Conservation (phyloP, 1,284 basidiomycete genomes). For the Phellinidium pouzarii region DNA sequence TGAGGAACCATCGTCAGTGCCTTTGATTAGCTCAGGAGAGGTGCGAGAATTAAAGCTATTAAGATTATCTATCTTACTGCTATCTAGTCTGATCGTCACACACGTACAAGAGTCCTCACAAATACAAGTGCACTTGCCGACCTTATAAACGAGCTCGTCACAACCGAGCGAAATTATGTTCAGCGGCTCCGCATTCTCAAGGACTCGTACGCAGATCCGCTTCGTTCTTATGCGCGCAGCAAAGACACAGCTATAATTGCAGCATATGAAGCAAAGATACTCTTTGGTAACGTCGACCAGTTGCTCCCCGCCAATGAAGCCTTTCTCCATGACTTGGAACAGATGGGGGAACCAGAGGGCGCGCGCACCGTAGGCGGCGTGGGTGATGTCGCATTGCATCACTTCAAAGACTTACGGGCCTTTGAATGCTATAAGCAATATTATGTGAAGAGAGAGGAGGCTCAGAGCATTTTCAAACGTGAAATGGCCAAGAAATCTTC, state of each 20-base stretch:
- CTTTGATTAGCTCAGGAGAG: neutral
- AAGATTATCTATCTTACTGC: neutral
- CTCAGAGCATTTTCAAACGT: constrained; percentile 82
- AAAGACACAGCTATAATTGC: constrained; percentile 85
- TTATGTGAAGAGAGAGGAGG: constrained; percentile 89
- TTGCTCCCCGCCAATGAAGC: constrained; percentile 83
- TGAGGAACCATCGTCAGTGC: constrained; percentile 26
- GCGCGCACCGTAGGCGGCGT: constrained; percentile 54
- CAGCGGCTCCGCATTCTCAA: constrained; percentile 66
- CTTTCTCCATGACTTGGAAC: constrained; percentile 81
- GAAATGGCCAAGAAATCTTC: constrained; percentile 73
- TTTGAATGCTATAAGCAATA: constrained; percentile 91
- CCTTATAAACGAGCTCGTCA: constrained; percentile 55
- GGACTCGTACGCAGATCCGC: constrained; percentile 81
- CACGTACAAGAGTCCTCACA: constrained; percentile 51
- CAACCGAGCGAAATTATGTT: constrained; percentile 21
- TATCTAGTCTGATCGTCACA: constrained; percentile 35
- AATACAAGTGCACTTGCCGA: constrained; percentile 59
- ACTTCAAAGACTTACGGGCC: constrained; percentile 75
- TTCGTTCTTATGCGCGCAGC: constrained; percentile 78
- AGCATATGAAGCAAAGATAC: constrained; percentile 82
- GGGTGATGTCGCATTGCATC: constrained; percentile 80
- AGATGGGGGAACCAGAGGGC: constrained; percentile 59
- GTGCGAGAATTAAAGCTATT: neutral
- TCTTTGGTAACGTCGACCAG: constrained; percentile 92